Evolutionary conservation across 2,329 filamentous ascomycete genomes (phyloP).

Genomic region (Periconia digitata): DNA sequence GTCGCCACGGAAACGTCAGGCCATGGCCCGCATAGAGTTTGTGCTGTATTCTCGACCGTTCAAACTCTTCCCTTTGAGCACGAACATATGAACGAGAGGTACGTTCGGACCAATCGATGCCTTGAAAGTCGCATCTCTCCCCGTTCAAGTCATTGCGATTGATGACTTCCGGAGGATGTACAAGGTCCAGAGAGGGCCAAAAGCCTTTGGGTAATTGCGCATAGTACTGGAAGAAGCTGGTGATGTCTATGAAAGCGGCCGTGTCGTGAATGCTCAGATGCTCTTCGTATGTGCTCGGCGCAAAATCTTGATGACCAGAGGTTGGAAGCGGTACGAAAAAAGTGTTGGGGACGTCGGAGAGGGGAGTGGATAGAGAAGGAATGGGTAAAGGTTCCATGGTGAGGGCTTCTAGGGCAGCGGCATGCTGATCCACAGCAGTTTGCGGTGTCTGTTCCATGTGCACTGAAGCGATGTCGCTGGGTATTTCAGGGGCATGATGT

Average conservation of each 20-base stretch:
- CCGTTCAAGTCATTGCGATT: constrained; percentile 34
- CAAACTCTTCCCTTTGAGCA: constrained; percentile 24
- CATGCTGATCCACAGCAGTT: constrained; percentile 11
- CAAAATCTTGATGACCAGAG: constrained; percentile 23
- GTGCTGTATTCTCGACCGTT: constrained; percentile 21
- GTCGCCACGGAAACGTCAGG: constrained; percentile 3
- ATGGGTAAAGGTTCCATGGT: constrained; percentile 11
- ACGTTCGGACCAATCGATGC: constrained; percentile 40
- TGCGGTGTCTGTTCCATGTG: constrained; percentile 1
- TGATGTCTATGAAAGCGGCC: constrained; percentile 29
- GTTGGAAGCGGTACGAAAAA: constrained; percentile 12
- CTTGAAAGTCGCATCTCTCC: constrained; percentile 41
- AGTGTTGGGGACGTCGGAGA: constrained; percentile 1
- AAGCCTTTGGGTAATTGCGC: constrained; percentile 11
- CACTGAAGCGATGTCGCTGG: neutral
- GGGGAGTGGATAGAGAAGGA: neutral
- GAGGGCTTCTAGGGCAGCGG: constrained; percentile 13
- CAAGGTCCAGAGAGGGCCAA: constrained; percentile 23
- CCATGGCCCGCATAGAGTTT: constrained; percentile 13
- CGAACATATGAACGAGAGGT: constrained; percentile 29
- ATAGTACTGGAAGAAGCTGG: constrained; percentile 28
- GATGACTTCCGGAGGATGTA: constrained; percentile 29
- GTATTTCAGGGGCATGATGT: neutral
- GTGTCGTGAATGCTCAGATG: constrained; percentile 32
- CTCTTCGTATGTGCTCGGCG: constrained; percentile 26